These are phyloP conservation scores for Arthrobotrys sinensis DNA, from an alignment of 2,329 filamentous ascomycete genomes.

Conservation along the genomic window DNA sequence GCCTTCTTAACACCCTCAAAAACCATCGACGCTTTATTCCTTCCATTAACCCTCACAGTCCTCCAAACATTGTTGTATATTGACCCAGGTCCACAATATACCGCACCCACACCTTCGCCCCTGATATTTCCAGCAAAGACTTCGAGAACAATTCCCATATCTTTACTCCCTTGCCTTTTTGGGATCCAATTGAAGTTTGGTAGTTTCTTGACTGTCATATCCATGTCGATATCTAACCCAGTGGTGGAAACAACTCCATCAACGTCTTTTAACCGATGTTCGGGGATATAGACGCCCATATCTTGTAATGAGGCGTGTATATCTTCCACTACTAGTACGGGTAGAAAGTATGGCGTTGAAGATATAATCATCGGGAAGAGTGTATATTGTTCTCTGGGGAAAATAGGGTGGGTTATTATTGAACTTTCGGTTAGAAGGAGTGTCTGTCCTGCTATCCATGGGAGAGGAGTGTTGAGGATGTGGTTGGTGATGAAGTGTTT, in stretches of 20 bases:
- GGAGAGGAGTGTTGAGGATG: conserved; percentile 1
- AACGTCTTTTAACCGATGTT: not conserved
- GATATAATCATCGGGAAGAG: conserved; percentile 23
- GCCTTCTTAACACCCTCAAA: not conserved
- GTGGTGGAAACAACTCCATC: not conserved
- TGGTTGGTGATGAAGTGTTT: not conserved
- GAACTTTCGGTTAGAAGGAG: conserved; percentile 8
- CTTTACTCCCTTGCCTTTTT: not conserved
- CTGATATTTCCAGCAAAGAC: not conserved
- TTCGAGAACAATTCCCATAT: conserved; percentile 9
- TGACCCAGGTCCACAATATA: conserved; percentile 12
- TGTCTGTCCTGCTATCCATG: conserved; percentile 22
- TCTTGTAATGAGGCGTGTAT: not conserved
- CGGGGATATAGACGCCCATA: not conserved
- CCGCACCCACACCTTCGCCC: not conserved
- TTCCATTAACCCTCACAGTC: too few species aligned
- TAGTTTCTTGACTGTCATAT: not conserved
- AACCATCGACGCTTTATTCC: not conserved
- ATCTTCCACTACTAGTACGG: not conserved
- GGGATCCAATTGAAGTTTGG: conserved; percentile 22
- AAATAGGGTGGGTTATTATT: not conserved
- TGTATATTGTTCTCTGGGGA: not conserved
- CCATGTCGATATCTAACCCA: not conserved
- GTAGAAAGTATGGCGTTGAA: conserved; percentile 16
- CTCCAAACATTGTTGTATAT: conserved; percentile 18